A percentile compares a stretch with the other conserved stretches of the same genome.
phyloP scores from a whole-genome alignment of 495 filamentous ascomycete species.

The Daldinia childiae region DNA sequence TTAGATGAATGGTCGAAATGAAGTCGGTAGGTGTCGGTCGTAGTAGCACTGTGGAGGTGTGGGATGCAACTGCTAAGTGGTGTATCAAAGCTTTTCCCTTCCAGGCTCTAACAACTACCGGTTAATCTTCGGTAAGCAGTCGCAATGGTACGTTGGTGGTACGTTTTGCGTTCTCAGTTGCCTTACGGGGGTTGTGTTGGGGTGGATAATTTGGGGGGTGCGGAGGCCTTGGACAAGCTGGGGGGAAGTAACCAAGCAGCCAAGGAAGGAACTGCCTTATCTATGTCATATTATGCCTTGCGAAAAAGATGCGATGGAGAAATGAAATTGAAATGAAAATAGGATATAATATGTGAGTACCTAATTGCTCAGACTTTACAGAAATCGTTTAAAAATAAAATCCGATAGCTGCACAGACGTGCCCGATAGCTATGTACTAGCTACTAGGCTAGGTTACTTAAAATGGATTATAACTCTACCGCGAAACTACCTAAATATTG shows the following conservation, averaged over 20 bases:
- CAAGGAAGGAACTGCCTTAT: conserved; percentile 2
- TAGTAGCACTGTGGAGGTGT: conserved; percentile 31
- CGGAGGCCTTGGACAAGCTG: conserved; percentile 13
- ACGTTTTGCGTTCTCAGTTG: conserved; percentile 29
- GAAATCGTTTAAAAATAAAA: neutral
- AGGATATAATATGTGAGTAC: neutral
- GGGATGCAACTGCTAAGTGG: conserved; percentile 28
- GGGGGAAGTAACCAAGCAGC: neutral
- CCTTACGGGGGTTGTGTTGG: conserved; percentile 6
- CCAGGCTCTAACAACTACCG: conserved; percentile 13
- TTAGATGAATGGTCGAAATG: conserved; percentile 38
- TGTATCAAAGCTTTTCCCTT: conserved; percentile 28
- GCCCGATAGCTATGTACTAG: no score
- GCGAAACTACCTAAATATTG: neutral
- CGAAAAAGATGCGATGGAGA: neutral
- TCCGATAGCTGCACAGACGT: no score
- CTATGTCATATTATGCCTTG: neutral
- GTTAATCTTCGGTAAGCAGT: conserved; percentile 28
- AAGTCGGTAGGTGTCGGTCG: conserved; percentile 33
- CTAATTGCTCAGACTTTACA: neutral
- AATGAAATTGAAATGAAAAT: neutral
- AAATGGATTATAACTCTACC: neutral
- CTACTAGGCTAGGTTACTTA: no score
- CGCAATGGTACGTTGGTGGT: conserved; percentile 37
- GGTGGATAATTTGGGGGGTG: conserved; percentile 10